Percentiles rank a stretch among this genome's conserved stretches.
These are phyloP conservation scores for Fusarium sp. DNA, from an alignment of 2,329 filamentous ascomycete species.

Conservation along the genomic window DNA sequence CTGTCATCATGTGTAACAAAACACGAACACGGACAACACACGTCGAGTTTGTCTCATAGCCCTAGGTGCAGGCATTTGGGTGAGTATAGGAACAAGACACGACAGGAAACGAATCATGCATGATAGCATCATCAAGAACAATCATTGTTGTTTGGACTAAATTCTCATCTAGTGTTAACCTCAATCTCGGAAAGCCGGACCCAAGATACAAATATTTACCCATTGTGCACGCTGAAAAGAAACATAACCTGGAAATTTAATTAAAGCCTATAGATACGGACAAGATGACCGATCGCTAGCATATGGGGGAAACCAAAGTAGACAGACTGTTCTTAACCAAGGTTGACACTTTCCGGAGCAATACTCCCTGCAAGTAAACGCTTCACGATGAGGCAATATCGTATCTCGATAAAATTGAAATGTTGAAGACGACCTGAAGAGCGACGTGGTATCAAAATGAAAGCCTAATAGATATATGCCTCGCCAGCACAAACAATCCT, in stretches of 20 bases:
- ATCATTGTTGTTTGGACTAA: conserved; percentile 10
- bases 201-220: neutral
- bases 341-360: neutral
- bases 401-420: conserved; percentile 14
- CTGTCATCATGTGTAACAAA: conserved; percentile 10
- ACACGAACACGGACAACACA: neutral
- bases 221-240: conserved; percentile 5
- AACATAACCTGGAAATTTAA: neutral
- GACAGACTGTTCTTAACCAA: neutral
- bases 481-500: conserved; percentile 38
- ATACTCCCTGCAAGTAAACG: neutral
- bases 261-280: neutral
- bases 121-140: conserved; percentile 16
- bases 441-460: conserved; percentile 48
- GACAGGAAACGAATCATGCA: neutral
- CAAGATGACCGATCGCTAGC: neutral
- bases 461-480: conserved; percentile 46
- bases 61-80: neutral
- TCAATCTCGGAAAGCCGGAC: neutral
- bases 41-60: conserved; percentile 12
- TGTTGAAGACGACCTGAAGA: conserved; percentile 42
- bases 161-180: neutral
- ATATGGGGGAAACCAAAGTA: neutral
- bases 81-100: neutral
- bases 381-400: conserved; percentile 5